A percentile compares a stretch with the other conserved stretches of the same genome.
These are phyloP conservation scores for Gentiana straminea DNA, from an alignment of 257 asterid species.

Conservation along the genomic window DNA sequence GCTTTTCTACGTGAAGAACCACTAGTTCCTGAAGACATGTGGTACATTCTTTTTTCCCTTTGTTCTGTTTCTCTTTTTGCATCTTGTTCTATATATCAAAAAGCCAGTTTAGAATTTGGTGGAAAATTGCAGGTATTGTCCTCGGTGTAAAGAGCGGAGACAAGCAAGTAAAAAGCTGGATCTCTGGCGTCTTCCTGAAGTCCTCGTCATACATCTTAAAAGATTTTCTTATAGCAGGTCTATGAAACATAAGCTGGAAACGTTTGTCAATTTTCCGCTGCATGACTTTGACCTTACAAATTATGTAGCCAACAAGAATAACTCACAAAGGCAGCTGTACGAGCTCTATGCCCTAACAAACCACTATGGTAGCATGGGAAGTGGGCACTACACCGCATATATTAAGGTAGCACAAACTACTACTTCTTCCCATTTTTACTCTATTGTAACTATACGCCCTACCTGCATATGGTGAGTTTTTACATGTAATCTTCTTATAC, in stretches of 20 bases:
- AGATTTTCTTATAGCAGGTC: constrained; percentile 96
- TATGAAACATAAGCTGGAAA: constrained; percentile 97
- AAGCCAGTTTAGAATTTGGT: neutral
- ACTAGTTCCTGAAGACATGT: constrained; percentile 98
- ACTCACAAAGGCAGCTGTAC: constrained; percentile 65
- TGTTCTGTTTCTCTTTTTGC: constrained; percentile 9
- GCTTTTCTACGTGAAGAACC: constrained; percentile 98
- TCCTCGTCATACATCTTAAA: constrained; percentile 91
- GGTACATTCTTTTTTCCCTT: constrained; percentile 38
- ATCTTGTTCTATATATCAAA: neutral
- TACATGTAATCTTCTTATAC: too few relatives aligned
- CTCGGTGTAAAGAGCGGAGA: constrained; percentile 95
- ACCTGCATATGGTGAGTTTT: neutral
- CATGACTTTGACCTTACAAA: constrained; percentile 89
- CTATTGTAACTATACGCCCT: neutral
- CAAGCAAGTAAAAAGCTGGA: constrained; percentile 98
- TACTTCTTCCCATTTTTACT: neutral
- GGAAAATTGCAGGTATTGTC: constrained; percentile 56
- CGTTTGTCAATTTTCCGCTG: constrained; percentile 88
- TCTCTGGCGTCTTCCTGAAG: constrained; percentile 99
- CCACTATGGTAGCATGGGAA: constrained; percentile 99
- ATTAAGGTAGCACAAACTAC: constrained; percentile 54
- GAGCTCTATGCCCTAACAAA: constrained; percentile 93
- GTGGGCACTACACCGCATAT: constrained; percentile 95
- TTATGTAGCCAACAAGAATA: constrained; percentile 91